Evolutionary conservation across 208 protist genomes (phyloP).

Genomic region (Leishmania tropica): DNA sequence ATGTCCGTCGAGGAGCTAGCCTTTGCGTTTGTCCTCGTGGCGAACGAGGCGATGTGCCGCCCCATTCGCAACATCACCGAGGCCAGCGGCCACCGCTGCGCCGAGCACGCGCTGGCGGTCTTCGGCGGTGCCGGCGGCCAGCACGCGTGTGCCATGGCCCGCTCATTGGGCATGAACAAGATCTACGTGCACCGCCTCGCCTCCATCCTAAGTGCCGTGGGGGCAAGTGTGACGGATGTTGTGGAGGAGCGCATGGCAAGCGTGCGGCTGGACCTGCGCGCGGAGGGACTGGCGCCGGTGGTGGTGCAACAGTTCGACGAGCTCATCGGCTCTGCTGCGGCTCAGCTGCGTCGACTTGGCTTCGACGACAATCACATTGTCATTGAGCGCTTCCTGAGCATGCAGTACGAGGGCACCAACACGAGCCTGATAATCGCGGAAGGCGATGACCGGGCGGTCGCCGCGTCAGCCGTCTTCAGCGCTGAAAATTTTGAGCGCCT

Average conservation of each 20-base stretch:
- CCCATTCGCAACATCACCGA: slow-evolving; percentile 95
- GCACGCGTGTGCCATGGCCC: slow-evolving; percentile 94
- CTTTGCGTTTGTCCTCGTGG: slow-evolving; percentile 92
- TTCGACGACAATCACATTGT: slow-evolving; percentile 55
- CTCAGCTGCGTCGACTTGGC: slow-evolving; percentile 40
- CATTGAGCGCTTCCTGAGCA: slow-evolving; percentile 76
- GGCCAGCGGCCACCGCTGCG: slow-evolving; percentile 85
- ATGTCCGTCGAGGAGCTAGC: slow-evolving; percentile 87
- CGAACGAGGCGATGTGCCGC: slow-evolving; percentile 96
- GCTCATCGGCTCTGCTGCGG: slow-evolving; percentile 20
- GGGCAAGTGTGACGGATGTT: slow-evolving; percentile 92
- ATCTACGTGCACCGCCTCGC: slow-evolving; percentile 81
- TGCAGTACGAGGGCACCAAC: slow-evolving; percentile 94
- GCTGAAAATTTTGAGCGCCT: slow-evolving; percentile 39
- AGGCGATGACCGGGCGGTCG: slow-evolving; percentile 4
- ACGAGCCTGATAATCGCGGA: slow-evolving; percentile 89
- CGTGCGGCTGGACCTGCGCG: slow-evolving; percentile 34
- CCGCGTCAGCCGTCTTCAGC: slow-evolving; percentile 4
- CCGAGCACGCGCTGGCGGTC: slow-evolving; percentile 86
- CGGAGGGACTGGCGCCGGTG: slow-evolving; percentile 31
- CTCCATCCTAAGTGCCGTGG: slow-evolving; percentile 93
- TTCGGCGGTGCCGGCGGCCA: slow-evolving; percentile 96
- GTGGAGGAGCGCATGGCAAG: slow-evolving; percentile 90
- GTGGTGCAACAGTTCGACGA: slow-evolving; percentile 38
- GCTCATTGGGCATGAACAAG: slow-evolving; percentile 74